phyloP scores from a whole-genome alignment of 148 eudicot species.

The Vaccinium corymbosum region DNA sequence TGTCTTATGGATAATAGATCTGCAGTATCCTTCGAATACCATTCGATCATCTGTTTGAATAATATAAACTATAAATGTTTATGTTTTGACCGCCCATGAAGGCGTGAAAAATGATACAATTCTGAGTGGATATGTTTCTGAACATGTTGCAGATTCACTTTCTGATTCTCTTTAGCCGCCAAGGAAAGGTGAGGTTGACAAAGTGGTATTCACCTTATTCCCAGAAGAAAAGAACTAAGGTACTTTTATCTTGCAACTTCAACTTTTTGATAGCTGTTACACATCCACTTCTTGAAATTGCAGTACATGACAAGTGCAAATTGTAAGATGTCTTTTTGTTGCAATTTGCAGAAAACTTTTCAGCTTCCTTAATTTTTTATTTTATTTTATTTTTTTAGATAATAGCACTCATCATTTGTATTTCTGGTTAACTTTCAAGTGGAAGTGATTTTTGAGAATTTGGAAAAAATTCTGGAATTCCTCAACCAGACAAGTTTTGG shows the following conservation, averaged over 20 bases:
- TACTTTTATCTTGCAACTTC: conserved; percentile 17
- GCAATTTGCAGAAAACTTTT: neutral
- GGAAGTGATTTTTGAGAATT: neutral
- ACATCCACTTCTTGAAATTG: neutral
- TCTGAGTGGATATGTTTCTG: neutral
- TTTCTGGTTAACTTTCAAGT: neutral
- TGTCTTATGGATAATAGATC: neutral
- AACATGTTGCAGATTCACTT: conserved; percentile 68
- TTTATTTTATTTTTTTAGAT: neutral
- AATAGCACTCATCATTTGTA: neutral
- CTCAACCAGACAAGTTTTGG: neutral
- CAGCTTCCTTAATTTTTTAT: neutral
- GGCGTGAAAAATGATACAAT: neutral
- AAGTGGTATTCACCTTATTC: conserved; percentile 94
- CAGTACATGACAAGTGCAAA: too few relatives aligned
- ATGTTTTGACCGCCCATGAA: neutral
- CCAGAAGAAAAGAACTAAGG: conserved; percentile 89
- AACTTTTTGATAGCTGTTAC: neutral
- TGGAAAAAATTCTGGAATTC: neutral
- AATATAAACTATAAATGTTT: neutral
- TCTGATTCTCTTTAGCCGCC: conserved; percentile 79
- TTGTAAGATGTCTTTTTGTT: neutral
- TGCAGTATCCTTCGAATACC: neutral
- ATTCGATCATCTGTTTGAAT: neutral
- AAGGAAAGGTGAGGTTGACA: conserved; percentile 89